Evolutionary conservation across 2,329 filamentous ascomycete species (phyloP).

Genomic region (Colletotrichum kahawae): DNA sequence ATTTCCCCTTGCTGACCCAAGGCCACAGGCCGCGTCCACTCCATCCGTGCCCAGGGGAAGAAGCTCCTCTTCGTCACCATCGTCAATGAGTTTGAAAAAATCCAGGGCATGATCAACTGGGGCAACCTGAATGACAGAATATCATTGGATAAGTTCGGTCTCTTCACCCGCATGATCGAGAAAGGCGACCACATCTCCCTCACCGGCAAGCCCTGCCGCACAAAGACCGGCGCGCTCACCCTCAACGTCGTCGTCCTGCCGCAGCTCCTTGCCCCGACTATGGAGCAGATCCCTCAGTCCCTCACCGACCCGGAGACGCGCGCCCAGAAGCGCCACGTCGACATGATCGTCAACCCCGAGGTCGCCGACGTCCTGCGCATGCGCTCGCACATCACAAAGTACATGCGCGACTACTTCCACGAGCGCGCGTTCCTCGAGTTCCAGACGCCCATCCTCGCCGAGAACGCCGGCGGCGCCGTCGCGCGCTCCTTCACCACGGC

Average conservation of each 20-base stretch:
- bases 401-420: slow-evolving; percentile 76
- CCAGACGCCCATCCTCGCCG: slow-evolving; percentile 85
- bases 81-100: slow-evolving; percentile 69
- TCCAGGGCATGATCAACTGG: slow-evolving; percentile 81
- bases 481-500: slow-evolving; percentile 85
- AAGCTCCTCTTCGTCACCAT: slow-evolving; percentile 88
- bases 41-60: slow-evolving; percentile 73
- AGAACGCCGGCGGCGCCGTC: slow-evolving; percentile 82
- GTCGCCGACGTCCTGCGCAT: slow-evolving; percentile 74
- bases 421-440: slow-evolving; percentile 81
- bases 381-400: slow-evolving; percentile 75
- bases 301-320: slow-evolving; percentile 74
- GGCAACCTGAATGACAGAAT: slow-evolving; percentile 43
- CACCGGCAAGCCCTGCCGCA: slow-evolving; percentile 72
- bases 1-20: slow-evolving; percentile 17
- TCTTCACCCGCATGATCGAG: slow-evolving; percentile 69
- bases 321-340: slow-evolving; percentile 80
- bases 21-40: slow-evolving; percentile 71
- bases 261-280: slow-evolving; percentile 73
- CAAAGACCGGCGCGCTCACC: slow-evolving; percentile 76
- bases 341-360: slow-evolving; percentile 78
- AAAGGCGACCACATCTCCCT: slow-evolving; percentile 85
- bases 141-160: slow-evolving; percentile 53
- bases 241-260: slow-evolving; percentile 73
- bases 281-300: slow-evolving; percentile 78